Percentiles rank a stretch among this genome's conserved stretches.
Evolutionary conservation across 2,329 filamentous ascomycete species (phyloP).

Genomic region (Colletotrichum nymphaeae): DNA sequence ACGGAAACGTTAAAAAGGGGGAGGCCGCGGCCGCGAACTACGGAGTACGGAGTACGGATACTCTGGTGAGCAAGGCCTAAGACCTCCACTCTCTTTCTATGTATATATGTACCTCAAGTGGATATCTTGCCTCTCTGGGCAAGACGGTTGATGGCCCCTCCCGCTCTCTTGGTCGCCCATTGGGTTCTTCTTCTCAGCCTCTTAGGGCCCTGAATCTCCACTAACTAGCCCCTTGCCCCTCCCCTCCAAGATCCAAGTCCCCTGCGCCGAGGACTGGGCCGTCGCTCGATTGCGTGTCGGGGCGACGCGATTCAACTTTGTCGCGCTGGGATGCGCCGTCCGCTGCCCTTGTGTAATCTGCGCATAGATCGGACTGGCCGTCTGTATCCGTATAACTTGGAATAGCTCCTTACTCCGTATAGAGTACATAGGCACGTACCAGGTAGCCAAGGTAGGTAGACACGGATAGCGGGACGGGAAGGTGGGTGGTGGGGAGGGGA

Average conservation of each 20-base stretch:
- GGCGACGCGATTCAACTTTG: conserved; percentile 14
- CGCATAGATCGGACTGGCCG: not conserved
- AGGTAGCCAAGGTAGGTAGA: not conserved
- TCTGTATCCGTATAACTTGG: not conserved
- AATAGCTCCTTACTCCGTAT: not conserved
- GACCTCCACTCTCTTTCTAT: too few species aligned
- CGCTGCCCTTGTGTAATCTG: not conserved
- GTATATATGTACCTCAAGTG: too few species aligned
- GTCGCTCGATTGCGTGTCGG: conserved; percentile 21
- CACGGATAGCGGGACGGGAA: not conserved
- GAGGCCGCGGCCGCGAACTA: not conserved
- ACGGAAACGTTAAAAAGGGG: not conserved
- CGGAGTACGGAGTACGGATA: not conserved
- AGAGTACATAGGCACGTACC: not conserved
- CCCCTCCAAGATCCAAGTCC: not conserved
- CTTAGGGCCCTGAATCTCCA: conserved; percentile 6
- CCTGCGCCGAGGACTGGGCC: conserved; percentile 17
- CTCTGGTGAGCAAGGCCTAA: not conserved
- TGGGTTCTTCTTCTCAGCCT: not conserved
- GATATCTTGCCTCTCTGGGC: not conserved
- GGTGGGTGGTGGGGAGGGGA: not conserved
- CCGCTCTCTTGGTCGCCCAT: not conserved
- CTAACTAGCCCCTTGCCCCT: not conserved
- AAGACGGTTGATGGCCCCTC: not conserved
- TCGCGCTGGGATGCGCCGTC: not conserved